These are phyloP conservation scores for Entomophthora muscae DNA, from an alignment of 371 early-diverging fungal species.

Conservation along the genomic window DNA sequence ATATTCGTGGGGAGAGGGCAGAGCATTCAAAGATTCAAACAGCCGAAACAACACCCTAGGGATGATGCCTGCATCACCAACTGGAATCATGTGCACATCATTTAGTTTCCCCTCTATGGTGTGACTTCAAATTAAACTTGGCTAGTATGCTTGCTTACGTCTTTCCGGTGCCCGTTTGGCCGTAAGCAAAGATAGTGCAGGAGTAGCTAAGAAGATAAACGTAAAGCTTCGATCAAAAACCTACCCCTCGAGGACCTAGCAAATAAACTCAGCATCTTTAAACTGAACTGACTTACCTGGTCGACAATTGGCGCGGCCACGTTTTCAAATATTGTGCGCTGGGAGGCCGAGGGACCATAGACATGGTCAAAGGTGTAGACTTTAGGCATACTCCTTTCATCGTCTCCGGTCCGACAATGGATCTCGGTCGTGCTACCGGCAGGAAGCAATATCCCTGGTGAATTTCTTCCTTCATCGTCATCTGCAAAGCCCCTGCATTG, in stretches of 20 bases:
- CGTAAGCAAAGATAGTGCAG: constrained; percentile 98
- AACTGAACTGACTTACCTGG: constrained; percentile 25
- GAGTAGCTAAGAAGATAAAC: constrained; percentile 69
- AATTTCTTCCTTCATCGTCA: too few species aligned
- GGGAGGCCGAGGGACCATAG: constrained; percentile 65
- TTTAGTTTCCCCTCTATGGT: constrained; percentile 75
- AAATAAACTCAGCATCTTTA: background rate
- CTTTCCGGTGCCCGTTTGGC: constrained; percentile 97
- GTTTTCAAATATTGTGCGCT: constrained; percentile 72
- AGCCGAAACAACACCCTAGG: constrained; percentile 69
- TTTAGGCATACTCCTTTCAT: constrained; percentile 5
- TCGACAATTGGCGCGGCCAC: constrained; percentile 77
- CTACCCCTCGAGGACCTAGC: constrained; percentile 9
- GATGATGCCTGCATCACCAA: constrained; percentile 61
- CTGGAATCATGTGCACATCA: constrained; percentile 15
- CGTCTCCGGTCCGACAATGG: background rate
- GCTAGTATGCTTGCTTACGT: constrained; percentile 33
- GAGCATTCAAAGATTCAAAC: constrained; percentile 34
- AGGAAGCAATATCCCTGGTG: background rate
- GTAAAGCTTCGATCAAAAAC: constrained; percentile 8
- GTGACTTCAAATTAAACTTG: constrained; percentile 12
- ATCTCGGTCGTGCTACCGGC: background rate
- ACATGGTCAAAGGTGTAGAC: constrained; percentile 81
- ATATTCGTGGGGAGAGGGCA: constrained; percentile 56
- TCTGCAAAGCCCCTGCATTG: too few species aligned